Base-by-base conservation (phyloP, 768 basidiomycete species). In the Calvatia gigantea region DNA sequence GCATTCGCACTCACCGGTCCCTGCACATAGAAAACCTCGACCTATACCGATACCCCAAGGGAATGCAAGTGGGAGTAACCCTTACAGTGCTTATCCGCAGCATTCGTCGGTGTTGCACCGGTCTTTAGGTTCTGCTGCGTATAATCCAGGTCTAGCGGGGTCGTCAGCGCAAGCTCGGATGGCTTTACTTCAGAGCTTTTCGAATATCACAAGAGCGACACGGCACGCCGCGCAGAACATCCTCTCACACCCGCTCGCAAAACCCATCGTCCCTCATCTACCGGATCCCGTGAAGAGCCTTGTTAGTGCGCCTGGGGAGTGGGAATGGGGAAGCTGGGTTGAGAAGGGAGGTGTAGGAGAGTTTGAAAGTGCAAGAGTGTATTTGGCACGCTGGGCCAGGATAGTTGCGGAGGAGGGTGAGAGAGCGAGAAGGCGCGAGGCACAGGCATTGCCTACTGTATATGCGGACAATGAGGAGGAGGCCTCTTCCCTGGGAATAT, bases 361-460 rank as follows among this genome's bases (percentile, higher is more conserved):
- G 67, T 98, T 96, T 67, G 97, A 98, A 71, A 91, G 91, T 57
- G 97, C 97, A 0, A 79, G 95, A 4, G 91, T 98, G 6, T 98
- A 98, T 68, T 82, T 99, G 7, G 97, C 97, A 8, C 79, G 92
- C 29, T 99, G 97, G 97, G 97, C 97, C 3, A 80, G 95, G 47
- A 89, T 94, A 56, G 97, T 98, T 1, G 97, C 97, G 1, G 97
- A 99, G 70, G 97, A 98, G 67, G 97, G 97, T 15, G 97, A 99
- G 69, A 80, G 92, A 14, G 85, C 94, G 4, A 79, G 97, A 39
- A 73, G 85, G 60, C 80, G 82, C 41, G 97, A 99, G 68, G 84
- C 89, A 0, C 87, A 88, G 65, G 75, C 80, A 0, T 62, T 90
- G 11, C 83, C 84, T 2, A 75, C 80, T 5, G 75, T 74, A 2